These are phyloP conservation scores for Pythium dissimile DNA, from an alignment of 352 stramenopile species.

Conservation along the genomic window DNA sequence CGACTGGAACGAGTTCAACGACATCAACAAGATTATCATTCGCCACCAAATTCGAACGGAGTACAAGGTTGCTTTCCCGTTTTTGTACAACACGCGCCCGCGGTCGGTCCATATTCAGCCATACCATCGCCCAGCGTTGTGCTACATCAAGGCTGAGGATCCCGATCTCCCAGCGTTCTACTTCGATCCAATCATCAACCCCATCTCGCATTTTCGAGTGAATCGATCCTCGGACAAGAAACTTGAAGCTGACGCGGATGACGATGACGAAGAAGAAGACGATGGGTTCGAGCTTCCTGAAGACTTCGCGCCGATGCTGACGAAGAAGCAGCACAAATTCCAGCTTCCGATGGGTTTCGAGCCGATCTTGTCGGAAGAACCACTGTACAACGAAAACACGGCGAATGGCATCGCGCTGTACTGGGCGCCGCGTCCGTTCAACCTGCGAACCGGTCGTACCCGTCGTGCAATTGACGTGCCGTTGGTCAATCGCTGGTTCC, in stretches of 20 bases:
- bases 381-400: conserved; percentile 95
- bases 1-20: conserved; percentile 99
- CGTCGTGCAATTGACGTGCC: conserved; percentile 97
- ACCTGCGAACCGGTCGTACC: conserved; percentile 94
- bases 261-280: conserved; percentile 86
- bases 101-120: conserved; percentile 92
- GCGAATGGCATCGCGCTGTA: conserved; percentile 97
- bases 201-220: conserved; percentile 93
- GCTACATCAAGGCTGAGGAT: conserved; percentile 97
- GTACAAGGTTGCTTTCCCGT: conserved; percentile 99
- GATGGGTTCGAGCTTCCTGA: conserved; percentile 71
- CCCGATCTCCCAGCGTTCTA: conserved; percentile 96
- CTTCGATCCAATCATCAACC: conserved; percentile 97
- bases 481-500: conserved; percentile 99
- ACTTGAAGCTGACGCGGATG: conserved; percentile 44
- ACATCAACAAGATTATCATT: conserved; percentile 99
- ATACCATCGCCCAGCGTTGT: conserved; percentile 96
- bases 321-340: conserved; percentile 57
- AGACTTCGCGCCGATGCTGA: conserved; percentile 90
- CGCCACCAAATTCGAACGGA: conserved; percentile 98
- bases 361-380: conserved; percentile 91
- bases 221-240: conserved; percentile 59
- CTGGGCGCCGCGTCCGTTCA: conserved; percentile 97
- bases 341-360: conserved; percentile 84
- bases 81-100: conserved; percentile 99